Evolutionary conservation across 2,329 filamentous ascomycete genomes (phyloP), one percentile per base, ranked within the genome.

Genomic region (Nakataea oryzae): DNA sequence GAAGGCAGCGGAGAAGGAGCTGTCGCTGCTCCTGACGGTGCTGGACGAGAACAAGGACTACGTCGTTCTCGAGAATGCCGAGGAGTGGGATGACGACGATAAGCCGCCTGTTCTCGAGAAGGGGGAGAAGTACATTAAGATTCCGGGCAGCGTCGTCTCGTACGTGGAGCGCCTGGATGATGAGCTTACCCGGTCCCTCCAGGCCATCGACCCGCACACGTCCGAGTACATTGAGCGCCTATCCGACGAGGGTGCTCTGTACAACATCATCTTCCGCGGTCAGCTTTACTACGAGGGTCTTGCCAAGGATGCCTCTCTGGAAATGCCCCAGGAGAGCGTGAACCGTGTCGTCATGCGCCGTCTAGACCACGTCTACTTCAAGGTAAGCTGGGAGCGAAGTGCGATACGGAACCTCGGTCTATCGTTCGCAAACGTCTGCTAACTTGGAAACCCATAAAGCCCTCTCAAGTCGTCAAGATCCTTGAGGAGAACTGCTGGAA

Each of bases 71-170:
- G 95, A 99, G 78, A 87, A 85, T 68, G 95, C 91, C 27, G 95
- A 99, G 74, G 95, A 99, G 77, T 97, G 95, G 95, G 95, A 99
- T 69, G 95, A 99, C 71, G 96, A 99, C 68, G 96, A 99, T 70
- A 97, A 97, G 81, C 84, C 87, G 54, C 95, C 95, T 17, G 81
- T 82, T 34, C 80, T 93, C 67, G 85, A 84, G 63, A 75, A 82
- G 27, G 90, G 86, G 65, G 87, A 96, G 74, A 89, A 85, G 74
- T 84, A 93, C 72, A 90, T 96, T 82, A 93, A 89, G 79, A 85
- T 99, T 63, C 91, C 95, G 26, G 96, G 95, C 72, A 97, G 91
- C 79, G 81, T 97, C 64, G 91, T 97, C 57, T 97, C 95, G 0
- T 96, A 93, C 72, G 86, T 96, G 34, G 95, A 99, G 82, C 86